Evolutionary conservation across 2,329 filamentous ascomycete species (phyloP), one percentile per base, ranked within the genome.

Genomic region (Epichloe hybrida): DNA sequence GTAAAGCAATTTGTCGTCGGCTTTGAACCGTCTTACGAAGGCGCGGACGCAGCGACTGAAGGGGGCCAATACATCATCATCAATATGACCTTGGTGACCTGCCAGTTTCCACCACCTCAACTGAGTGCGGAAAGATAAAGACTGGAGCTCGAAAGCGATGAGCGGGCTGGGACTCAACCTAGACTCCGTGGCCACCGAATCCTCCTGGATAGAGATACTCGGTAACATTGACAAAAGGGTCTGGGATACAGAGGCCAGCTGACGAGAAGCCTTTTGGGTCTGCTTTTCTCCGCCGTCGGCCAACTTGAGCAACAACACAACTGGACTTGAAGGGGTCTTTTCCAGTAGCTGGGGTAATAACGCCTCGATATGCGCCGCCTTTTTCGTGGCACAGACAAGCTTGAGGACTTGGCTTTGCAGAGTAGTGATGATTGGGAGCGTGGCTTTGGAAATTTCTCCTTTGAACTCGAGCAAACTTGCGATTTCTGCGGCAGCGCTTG

Each of bases 211-310:
- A 2, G 83, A 80, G n/a, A 84, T 70, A 58, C 79, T 84, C 1
- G 86, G 84, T 31, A 81, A 77, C 1, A 89, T 66, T 0, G 80
- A 76, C 1, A 89, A 68, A 0, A 89, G 67, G 3, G 73, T 72
- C 56, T 86, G 81, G 0, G 83, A 80, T 2, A 88, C 61, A 0
- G 72, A 74, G 47, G 88, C 83, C 17, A 90, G 67, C 54, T 88
- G 83, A 3, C 79, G 79, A 9, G 78, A 72, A 17, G 74, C 70
- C 60, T 86, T 88, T 7, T 69, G 66, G 11, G 69, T 62, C n/a
- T 76, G 72, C 15, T 74, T 67, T 3, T 68, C 61, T 50, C 64
- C 64, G 45, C 65, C 62, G 49, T 69, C 66, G 0, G 72, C 71
- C 5, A 73, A 69, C 7, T 69, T 64, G 7, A 74, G 59, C 1